Percentiles rank a stretch among this genome's conserved stretches.
Conservation (phyloP, 805 yeast genomes). For the Blastobotrys chiropterorum region DNA sequence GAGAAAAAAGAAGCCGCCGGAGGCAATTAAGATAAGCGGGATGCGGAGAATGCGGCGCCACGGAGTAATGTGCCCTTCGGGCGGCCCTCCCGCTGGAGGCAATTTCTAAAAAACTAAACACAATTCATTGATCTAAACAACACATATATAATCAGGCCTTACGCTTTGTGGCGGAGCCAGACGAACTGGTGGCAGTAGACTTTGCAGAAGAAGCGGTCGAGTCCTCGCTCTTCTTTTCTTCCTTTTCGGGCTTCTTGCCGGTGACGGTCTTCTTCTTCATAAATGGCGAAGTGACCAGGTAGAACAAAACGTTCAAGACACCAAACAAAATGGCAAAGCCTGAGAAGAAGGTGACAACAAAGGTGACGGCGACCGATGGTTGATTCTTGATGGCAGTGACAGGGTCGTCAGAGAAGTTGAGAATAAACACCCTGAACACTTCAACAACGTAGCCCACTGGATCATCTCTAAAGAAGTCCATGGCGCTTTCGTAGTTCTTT, state of each 20-base stretch:
- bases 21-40: too few relatives aligned
- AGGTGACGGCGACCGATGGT: constrained; percentile 32
- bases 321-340: constrained; percentile 25
- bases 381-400: constrained; percentile 28
- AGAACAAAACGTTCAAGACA: constrained; percentile 19
- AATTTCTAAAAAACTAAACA: too few relatives aligned
- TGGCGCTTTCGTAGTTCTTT: constrained; percentile 18
- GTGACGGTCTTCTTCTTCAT: neutral
- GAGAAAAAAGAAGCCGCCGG: too few relatives aligned
- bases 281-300: constrained; percentile 5
- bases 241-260: constrained; percentile 7
- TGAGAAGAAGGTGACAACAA: constrained; percentile 22
- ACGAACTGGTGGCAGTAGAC: constrained; percentile 10
- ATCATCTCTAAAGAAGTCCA: constrained; percentile 28
- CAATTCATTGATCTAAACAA: neutral
- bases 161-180: constrained; percentile 18
- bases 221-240: neutral
- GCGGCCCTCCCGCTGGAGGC: too few relatives aligned
- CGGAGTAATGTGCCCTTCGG: too few relatives aligned
- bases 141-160: constrained; percentile 10
- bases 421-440: constrained; percentile 26
- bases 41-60: too few relatives aligned
- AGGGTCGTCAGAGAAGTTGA: constrained; percentile 27
- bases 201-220: neutral
- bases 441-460: constrained; percentile 30